These are phyloP conservation scores for Dendryphion nanum DNA, from an alignment of 2,329 filamentous ascomycete species.

Conservation along the genomic window DNA sequence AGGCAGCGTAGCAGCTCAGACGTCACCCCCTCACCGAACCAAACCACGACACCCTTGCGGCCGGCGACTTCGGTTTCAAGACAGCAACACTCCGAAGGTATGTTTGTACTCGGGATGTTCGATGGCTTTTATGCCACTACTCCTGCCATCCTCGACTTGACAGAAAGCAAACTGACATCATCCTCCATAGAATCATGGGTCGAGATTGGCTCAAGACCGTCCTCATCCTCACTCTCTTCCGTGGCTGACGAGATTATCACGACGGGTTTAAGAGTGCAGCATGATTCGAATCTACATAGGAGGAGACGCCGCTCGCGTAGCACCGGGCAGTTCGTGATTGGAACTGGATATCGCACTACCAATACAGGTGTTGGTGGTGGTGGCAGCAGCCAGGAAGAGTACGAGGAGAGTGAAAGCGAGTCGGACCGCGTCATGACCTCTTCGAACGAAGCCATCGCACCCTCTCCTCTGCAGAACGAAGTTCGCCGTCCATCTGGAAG, in stretches of 20 bases:
- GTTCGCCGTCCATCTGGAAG: constrained; percentile 23
- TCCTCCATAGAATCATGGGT: constrained; percentile 81
- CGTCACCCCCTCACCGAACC: too few relatives aligned
- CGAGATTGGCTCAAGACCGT: constrained; percentile 88
- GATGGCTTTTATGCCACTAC: neutral
- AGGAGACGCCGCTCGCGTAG: constrained; percentile 50
- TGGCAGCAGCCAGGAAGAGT: constrained; percentile 86
- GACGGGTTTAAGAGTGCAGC: constrained; percentile 76
- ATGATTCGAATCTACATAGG: constrained; percentile 60
- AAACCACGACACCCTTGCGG: too few relatives aligned
- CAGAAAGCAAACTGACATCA: neutral
- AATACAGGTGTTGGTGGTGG: constrained; percentile 38
- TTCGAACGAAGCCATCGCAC: constrained; percentile 59
- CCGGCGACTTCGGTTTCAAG: neutral
- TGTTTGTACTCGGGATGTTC: constrained; percentile 1
- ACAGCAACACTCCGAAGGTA: constrained; percentile 14
- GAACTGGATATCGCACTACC: constrained; percentile 41
- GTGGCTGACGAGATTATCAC: constrained; percentile 86
- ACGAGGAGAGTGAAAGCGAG: constrained; percentile 89
- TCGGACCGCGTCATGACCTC: constrained; percentile 70
- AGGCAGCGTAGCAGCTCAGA: too few relatives aligned
- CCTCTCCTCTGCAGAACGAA: constrained; percentile 33
- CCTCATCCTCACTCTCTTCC: constrained; percentile 86
- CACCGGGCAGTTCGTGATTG: constrained; percentile 31
- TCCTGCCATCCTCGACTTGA: constrained; percentile 11